Evolutionary conservation across 257 asterid genomes (phyloP).

Genomic region (Coffea canephora): DNA sequence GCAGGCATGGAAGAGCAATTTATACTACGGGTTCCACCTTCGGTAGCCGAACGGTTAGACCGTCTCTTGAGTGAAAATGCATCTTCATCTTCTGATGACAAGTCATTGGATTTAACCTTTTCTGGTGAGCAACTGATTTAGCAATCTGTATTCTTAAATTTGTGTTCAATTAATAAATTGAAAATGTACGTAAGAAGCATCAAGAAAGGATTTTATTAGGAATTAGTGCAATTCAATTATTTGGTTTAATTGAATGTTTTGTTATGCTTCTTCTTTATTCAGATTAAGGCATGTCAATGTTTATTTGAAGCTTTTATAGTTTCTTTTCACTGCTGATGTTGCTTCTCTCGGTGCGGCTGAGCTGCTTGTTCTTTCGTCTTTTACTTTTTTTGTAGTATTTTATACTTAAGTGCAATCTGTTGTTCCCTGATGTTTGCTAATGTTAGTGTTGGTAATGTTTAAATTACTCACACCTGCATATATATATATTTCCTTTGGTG

Average conservation of each 20-base stretch:
- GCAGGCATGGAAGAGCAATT: constrained; percentile 48
- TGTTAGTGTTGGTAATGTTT: too few species aligned
- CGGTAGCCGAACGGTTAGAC: constrained; percentile 59
- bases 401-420: neutral
- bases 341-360: neutral
- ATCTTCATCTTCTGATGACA: constrained; percentile 73
- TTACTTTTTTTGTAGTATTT: neutral
- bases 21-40: constrained; percentile 45
- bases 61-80: constrained; percentile 63
- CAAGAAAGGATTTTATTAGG: neutral
- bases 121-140: constrained; percentile 62
- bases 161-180: neutral
- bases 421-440: neutral
- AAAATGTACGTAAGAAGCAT: neutral
- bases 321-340: neutral
- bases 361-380: neutral
- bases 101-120: constrained; percentile 67
- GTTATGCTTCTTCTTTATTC: neutral
- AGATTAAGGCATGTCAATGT: too few species aligned
- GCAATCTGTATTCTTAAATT: neutral
- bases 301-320: neutral
- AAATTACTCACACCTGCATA: too few species aligned
- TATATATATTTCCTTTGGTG: too few species aligned
- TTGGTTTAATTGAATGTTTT: neutral
- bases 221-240: neutral